phyloP scores from a whole-genome alignment of 2,329 filamentous ascomycete genomes.

The Hypoxylon sp. region DNA sequence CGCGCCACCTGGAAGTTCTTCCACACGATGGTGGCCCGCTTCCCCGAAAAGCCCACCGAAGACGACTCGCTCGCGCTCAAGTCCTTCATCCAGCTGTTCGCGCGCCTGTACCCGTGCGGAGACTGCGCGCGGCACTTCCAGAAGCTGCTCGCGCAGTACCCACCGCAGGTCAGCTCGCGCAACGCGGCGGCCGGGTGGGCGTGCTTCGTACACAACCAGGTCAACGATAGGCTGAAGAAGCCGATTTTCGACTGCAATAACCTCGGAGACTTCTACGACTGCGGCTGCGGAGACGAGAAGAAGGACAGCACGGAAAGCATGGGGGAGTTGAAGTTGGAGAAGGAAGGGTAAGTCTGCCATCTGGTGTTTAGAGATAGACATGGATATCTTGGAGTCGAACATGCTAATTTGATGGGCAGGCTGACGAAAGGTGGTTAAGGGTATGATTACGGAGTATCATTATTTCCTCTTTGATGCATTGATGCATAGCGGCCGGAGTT shows the following conservation, averaged over 20 bases:
- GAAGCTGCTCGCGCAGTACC: constrained; percentile 69
- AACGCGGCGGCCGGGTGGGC: constrained; percentile 75
- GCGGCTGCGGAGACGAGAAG: constrained; percentile 75
- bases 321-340: constrained; percentile 48
- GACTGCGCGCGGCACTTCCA: constrained; percentile 77
- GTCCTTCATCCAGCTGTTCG: constrained; percentile 74
- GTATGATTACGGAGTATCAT: constrained; percentile 13
- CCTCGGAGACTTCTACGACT: constrained; percentile 78
- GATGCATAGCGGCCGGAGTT: constrained; percentile 36
- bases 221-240: constrained; percentile 73
- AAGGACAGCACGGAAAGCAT: constrained; percentile 51
- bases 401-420: constrained; percentile 25
- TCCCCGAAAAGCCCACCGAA: constrained; percentile 72
- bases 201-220: constrained; percentile 75
- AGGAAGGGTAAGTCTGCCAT: constrained; percentile 40
- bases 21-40: constrained; percentile 77
- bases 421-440: constrained; percentile 35
- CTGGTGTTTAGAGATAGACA: neutral
- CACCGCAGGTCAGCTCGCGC: constrained; percentile 72
- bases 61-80: constrained; percentile 73
- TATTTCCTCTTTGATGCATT: constrained; percentile 15
- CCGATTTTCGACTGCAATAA: constrained; percentile 72
- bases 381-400: too few relatives aligned
- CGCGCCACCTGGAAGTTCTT: constrained; percentile 77
- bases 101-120: constrained; percentile 76